These are phyloP conservation scores for Cutaneotrichosporon cutaneum DNA, from an alignment of 1,284 basidiomycete genomes.

Conservation along the genomic window DNA sequence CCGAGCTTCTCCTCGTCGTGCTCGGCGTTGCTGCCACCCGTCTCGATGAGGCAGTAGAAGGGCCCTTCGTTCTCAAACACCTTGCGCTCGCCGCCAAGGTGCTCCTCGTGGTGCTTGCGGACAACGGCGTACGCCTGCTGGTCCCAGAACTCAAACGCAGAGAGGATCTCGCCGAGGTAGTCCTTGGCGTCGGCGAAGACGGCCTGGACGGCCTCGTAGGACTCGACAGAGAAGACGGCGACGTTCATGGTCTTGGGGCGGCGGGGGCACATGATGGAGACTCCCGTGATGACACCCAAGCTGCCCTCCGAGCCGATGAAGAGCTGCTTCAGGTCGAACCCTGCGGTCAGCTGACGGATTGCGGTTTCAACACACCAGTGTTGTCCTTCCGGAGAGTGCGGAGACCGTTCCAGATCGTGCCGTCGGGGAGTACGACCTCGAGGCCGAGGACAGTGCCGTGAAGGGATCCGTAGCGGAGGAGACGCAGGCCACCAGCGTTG, in stretches of 20 bases:
- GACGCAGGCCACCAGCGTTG: constrained; percentile 92
- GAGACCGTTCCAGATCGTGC: constrained; percentile 85
- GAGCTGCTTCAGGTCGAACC: constrained; percentile 98
- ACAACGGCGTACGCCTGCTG: constrained; percentile 78
- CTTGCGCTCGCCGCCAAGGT: constrained; percentile 47
- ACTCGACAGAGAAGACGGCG: constrained; percentile 59
- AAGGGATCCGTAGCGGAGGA: constrained; percentile 91
- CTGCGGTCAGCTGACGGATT: constrained; percentile 53
- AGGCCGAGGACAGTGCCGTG: constrained; percentile 96
- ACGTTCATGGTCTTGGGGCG: constrained; percentile 66
- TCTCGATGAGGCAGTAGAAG: constrained; percentile 91
- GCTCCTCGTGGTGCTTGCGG: constrained; percentile 48
- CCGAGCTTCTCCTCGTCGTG: constrained; percentile 98
- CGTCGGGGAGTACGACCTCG: constrained; percentile 93
- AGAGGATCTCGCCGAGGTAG: constrained; percentile 90
- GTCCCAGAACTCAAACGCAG: constrained; percentile 97
- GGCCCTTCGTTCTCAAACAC: constrained; percentile 65
- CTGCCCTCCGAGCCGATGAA: constrained; percentile 98
- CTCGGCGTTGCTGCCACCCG: constrained; percentile 87
- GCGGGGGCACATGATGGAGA: constrained; percentile 92
- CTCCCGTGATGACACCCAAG: constrained; percentile 89
- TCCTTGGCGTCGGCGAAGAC: constrained; percentile 60
- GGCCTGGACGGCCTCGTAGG: constrained; percentile 59
- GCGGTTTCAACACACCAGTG: constrained; percentile 65
- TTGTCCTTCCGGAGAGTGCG: constrained; percentile 90